These are phyloP conservation scores for Colletotrichum musicola DNA, from an alignment of 2,329 filamentous ascomycete genomes.

Conservation along the genomic window DNA sequence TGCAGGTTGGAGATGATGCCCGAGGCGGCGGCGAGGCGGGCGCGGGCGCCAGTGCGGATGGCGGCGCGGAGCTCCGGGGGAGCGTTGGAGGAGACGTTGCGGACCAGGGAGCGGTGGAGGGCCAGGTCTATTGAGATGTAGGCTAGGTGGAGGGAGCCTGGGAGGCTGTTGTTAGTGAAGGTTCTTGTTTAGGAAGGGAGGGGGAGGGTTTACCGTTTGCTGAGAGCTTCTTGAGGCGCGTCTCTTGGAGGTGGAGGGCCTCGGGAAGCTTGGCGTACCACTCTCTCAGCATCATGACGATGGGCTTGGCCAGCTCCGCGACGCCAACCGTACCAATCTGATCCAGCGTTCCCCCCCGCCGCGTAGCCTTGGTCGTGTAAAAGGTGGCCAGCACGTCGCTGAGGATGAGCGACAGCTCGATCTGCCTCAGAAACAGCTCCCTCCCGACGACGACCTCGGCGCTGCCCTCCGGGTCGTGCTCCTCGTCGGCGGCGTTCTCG, in stretches of 20 bases:
- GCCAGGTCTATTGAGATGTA: conserved; percentile 65
- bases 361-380: conserved; percentile 55
- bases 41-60: conserved; percentile 53
- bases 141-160: conserved; percentile 61
- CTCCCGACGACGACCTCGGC: conserved; percentile 59
- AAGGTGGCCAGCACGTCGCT: conserved; percentile 63
- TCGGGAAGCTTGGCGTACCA: conserved; percentile 62
- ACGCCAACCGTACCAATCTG: conserved; percentile 49
- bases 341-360: conserved; percentile 46
- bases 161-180: conserved; percentile 46
- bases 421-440: conserved; percentile 64
- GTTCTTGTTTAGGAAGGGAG: neutral
- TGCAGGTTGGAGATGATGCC: conserved; percentile 55
- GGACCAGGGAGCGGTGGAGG: conserved; percentile 62
- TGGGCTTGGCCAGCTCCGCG: conserved; percentile 49
- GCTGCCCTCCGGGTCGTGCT: conserved; percentile 52
- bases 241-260: conserved; percentile 58
- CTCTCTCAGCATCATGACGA: conserved; percentile 49
- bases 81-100: conserved; percentile 53
- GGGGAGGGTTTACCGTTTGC: conserved; percentile 44
- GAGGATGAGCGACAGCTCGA: conserved; percentile 63
- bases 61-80: conserved; percentile 47
- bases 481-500: conserved; percentile 51
- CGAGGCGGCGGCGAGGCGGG: conserved; percentile 55
- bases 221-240: conserved; percentile 55